phyloP scores from a whole-genome alignment of 1,284 basidiomycete species.

The Lentinula novae-zelandiae region DNA sequence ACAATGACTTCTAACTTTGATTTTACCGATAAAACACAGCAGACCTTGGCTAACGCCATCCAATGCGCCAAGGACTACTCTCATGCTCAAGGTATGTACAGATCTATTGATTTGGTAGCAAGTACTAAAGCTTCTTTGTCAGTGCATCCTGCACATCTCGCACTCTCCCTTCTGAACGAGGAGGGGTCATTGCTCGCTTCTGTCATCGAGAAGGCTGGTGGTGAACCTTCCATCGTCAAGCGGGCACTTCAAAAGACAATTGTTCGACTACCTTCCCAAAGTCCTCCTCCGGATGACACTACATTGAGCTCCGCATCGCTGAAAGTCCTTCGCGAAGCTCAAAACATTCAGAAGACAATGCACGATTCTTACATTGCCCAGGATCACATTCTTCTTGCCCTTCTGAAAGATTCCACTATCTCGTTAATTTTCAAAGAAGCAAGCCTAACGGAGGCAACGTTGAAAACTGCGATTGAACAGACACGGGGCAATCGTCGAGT shows the following conservation, averaged over 20 bases:
- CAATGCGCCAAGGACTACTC: conserved; percentile 83
- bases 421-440: conserved; percentile 70
- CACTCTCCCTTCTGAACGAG: conserved; percentile 72
- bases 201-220: conserved; percentile 75
- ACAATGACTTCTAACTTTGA: conserved; percentile 61
- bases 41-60: conserved; percentile 62
- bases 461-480: conserved; percentile 81
- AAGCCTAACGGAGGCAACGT: conserved; percentile 64
- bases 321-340: conserved; percentile 79
- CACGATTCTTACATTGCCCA: conserved; percentile 94
- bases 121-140: conserved; percentile 2
- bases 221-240: conserved; percentile 65
- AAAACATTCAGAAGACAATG: conserved; percentile 81
- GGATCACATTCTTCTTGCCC: conserved; percentile 78
- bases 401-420: conserved; percentile 72
- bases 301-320: conserved; percentile 57
- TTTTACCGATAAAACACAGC: conserved; percentile 78
- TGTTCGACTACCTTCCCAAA: conserved; percentile 78
- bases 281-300: conserved; percentile 80
- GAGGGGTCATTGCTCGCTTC: conserved; percentile 63
- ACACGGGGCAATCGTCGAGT: conserved; percentile 79
- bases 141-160: conserved; percentile 79
- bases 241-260: conserved; percentile 67
- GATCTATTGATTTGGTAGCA: neutral
- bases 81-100: conserved; percentile 63